Base-by-base conservation (phyloP, 2,329 filamentous ascomycete genomes). In the Grosmannia huntii region DNA sequence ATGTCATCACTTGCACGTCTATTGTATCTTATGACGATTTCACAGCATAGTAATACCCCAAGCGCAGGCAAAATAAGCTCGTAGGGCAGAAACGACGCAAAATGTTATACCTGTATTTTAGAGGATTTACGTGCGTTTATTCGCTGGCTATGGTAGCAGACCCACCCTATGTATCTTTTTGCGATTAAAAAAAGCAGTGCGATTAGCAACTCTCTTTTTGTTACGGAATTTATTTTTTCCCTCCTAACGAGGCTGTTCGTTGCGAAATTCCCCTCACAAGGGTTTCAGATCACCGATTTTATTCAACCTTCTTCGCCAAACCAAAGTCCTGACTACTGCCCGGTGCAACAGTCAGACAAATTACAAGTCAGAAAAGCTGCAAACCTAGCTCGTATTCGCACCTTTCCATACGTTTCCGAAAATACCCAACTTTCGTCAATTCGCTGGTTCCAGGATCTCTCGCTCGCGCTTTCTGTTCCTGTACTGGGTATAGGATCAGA, bases 401-500 rank as follows among this genome's bases (percentile, higher is more conserved):
- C 38, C 41, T 49, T 25, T 41, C 27, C 23, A 9, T 10, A 46
- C 5, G 4, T 31, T 23, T 25, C 21, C 25, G 28, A 46, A 28
- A 28, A 28, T 36, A 53, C 28, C 7, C 46, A 16, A 25, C 25
- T 25, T 50, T 25, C 48, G 28, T 25, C 48, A 25, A 31, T 28
- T 50, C 25, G 23, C 9, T 23, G 46, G 9, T n/a, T 31, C 41
- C 53, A n/a, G 12, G 33, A 23, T 38, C 44, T 38, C 36, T 52
- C 38, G n/a, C 6, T 52, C 48, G 53, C 48, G 41, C 55, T 28
- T 57, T 55, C 55, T 41, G 16, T 56, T 58, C 50, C 56, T 59
- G 57, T 59, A 56, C 60, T 56, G 60, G 50, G 60, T 61, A 57
- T 52, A 57, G 57, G 57, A 62, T 31, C 48, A 16, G 48, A 19